A percentile compares a stretch with the other conserved stretches of the same genome.
phyloP scores from a whole-genome alignment of 805 yeast genomes.

The Brettanomyces nanus region DNA sequence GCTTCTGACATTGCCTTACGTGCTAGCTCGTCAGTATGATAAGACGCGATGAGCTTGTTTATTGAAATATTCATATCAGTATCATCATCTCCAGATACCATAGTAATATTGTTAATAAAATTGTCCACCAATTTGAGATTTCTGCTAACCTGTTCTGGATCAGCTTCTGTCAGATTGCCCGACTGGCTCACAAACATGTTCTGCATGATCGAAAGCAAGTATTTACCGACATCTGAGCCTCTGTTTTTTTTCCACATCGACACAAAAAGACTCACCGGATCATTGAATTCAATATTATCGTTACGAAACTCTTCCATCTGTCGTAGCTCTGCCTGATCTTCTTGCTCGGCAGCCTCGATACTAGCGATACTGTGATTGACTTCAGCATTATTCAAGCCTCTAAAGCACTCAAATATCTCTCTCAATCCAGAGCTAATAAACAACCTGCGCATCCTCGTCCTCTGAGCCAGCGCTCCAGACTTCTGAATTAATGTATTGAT shows the following conservation, averaged over 20 bases:
- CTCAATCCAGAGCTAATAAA: slow-evolving; percentile 34
- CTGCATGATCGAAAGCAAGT: slow-evolving; percentile 55
- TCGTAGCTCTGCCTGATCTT: slow-evolving; percentile 34
- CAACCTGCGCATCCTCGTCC: slow-evolving; percentile 41
- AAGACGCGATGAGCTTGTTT: slow-evolving; percentile 58
- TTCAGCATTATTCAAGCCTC: slow-evolving; percentile 33
- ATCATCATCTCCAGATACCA: slow-evolving; percentile 46
- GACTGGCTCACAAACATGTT: slow-evolving; percentile 46
- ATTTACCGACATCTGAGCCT: slow-evolving; percentile 51
- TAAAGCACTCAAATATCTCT: slow-evolving; percentile 28
- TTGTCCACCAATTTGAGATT: slow-evolving; percentile 50
- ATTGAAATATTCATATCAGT: slow-evolving; percentile 72
- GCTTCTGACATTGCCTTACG: slow-evolving; percentile 50
- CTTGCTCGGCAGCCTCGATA: slow-evolving; percentile 31
- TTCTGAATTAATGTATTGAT: slow-evolving; percentile 41
- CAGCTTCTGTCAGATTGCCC: slow-evolving; percentile 30
- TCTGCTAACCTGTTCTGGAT: slow-evolving; percentile 33
- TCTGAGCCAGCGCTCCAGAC: slow-evolving; percentile 25
- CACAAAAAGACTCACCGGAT: slow-evolving; percentile 62
- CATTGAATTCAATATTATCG: slow-evolving; percentile 49
- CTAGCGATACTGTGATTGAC: slow-evolving; percentile 35
- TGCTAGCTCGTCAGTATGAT: slow-evolving; percentile 83
- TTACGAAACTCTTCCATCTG: slow-evolving; percentile 29
- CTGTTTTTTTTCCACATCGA: slow-evolving; percentile 51
- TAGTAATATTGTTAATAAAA: slow-evolving; percentile 44